Evolutionary conservation across 805 yeast genomes (phyloP).

Genomic region (Barnettozyma wickerhamii): DNA sequence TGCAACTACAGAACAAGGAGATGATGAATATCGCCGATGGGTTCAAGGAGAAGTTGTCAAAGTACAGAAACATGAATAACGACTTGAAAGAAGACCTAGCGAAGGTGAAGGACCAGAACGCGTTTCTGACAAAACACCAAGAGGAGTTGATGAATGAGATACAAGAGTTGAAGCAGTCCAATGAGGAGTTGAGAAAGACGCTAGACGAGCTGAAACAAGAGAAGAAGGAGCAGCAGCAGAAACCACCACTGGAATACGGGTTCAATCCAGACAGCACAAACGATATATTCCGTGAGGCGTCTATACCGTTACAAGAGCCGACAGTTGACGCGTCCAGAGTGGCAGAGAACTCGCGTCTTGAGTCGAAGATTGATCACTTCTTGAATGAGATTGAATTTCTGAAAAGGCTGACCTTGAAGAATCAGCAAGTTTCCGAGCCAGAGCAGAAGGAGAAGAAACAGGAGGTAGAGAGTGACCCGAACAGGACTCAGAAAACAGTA

Average conservation of each 20-base stretch:
- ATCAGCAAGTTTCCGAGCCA: no score
- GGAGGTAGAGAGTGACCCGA: no score
- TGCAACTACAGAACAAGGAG: slow-evolving; percentile 29
- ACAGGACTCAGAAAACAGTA: background rate
- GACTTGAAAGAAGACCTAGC: slow-evolving; percentile 16
- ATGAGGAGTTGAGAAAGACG: no score
- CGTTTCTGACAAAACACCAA: slow-evolving; percentile 11
- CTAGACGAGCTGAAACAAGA: no score
- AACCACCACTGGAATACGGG: background rate
- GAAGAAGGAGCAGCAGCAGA: no score
- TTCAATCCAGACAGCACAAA: slow-evolving; percentile 16
- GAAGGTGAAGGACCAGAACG: slow-evolving; percentile 8
- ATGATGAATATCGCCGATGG: slow-evolving; percentile 30
- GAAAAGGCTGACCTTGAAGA: slow-evolving; percentile 13
- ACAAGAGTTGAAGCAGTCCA: slow-evolving; percentile 17
- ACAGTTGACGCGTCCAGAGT: background rate
- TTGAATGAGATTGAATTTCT: slow-evolving; percentile 20
- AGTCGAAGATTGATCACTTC: slow-evolving; percentile 15
- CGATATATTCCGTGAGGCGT: slow-evolving; percentile 13
- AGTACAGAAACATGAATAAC: slow-evolving; percentile 31
- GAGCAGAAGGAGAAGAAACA: no score
- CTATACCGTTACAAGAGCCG: background rate
- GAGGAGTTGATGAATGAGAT: slow-evolving; percentile 8
- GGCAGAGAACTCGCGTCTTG: slow-evolving; percentile 2
- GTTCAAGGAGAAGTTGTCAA: slow-evolving; percentile 30